Evolutionary conservation across 2,329 filamentous ascomycete genomes (phyloP).

Genomic region (Arthrobotrys megalospora): DNA sequence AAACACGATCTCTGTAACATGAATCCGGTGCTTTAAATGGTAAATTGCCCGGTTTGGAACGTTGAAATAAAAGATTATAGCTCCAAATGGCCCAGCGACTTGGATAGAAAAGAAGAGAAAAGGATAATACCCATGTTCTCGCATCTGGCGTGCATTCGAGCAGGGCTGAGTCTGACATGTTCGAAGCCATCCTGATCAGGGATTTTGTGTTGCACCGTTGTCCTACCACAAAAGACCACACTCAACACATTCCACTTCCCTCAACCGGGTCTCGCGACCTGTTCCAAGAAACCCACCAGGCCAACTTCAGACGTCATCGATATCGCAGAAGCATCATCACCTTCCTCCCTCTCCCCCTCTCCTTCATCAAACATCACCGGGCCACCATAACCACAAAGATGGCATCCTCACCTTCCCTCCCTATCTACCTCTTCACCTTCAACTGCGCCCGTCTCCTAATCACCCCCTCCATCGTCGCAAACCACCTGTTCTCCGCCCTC

Average conservation of each 20-base stretch:
- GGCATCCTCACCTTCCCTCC: constrained; percentile 72
- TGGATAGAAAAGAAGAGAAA: too few species aligned
- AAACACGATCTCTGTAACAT: constrained; percentile 14
- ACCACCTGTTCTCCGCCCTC: constrained; percentile 77
- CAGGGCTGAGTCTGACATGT: constrained; percentile 11
- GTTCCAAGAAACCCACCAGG: constrained; percentile 6
- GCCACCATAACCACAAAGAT: constrained; percentile 19
- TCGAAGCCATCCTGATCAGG: neutral
- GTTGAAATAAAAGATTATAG: neutral
- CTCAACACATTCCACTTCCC: constrained; percentile 42
- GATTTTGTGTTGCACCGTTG: constrained; percentile 39
- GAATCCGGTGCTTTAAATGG: constrained; percentile 29
- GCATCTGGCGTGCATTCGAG: constrained; percentile 30
- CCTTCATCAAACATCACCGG: neutral
- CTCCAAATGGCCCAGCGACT: too few species aligned
- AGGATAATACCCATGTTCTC: neutral
- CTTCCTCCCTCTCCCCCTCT: constrained; percentile 10
- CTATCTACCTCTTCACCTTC: constrained; percentile 58
- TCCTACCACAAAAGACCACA: constrained; percentile 48
- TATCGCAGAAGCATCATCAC: neutral
- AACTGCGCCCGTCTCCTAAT: constrained; percentile 54
- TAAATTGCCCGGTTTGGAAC: constrained; percentile 25
- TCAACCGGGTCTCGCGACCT: neutral
- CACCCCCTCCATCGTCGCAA: constrained; percentile 29
- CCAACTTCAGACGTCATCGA: constrained; percentile 3